Evolutionary conservation across 23 red algal genomes (phyloP), one percentile per base, ranked within the genome.

Genomic region (Gracilaria gracilis): DNA sequence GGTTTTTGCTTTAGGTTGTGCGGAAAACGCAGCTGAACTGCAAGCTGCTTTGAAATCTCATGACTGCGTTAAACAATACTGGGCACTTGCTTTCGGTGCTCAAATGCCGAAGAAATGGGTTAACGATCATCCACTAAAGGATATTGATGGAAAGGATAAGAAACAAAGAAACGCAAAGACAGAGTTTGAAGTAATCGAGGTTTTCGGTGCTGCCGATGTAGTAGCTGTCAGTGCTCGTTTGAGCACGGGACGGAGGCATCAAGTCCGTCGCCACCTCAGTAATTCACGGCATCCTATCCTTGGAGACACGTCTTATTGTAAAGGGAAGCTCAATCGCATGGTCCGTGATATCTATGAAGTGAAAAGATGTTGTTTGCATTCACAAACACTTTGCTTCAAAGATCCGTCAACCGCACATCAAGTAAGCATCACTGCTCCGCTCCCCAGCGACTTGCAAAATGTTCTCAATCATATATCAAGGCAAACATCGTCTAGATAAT

Each of bases 291-390:
- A 91, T 51, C 87, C 93, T 35, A 66, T 95, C 47, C 54, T 89
- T 38, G 93, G 86, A 47, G 93, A 95, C 78, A 92, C 93, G 16
- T 91, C 85, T 24, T 85, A 95, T 67, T 76, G 83, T 23, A 77
- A 90, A 67, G 93, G 83, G 49, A 65, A 40, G n/a, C 39, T 61
- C n/a, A 93, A 93, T 66, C 38, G 82, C 20, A 57, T 51, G n/a
- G 70, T 65, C 15, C 28, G 81, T 34, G 90, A 61, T 34, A 28
- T 34, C 19, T 93, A 86, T 33, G 90, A 50, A 2, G 57, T 75
- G 46, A 59, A 57, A n/a, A 75, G 90, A 64, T 64, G 66, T 39
- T 84, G 71, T 20, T 78, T 93, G 20, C 90, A 93, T 47, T 50
- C 90, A 28, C 78, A 80, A 25, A 33, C 31, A 33, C 72, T 94